These are phyloP conservation scores for Alternaria infectoria DNA, from an alignment of 2,329 filamentous ascomycete genomes.

Conservation along the genomic window DNA sequence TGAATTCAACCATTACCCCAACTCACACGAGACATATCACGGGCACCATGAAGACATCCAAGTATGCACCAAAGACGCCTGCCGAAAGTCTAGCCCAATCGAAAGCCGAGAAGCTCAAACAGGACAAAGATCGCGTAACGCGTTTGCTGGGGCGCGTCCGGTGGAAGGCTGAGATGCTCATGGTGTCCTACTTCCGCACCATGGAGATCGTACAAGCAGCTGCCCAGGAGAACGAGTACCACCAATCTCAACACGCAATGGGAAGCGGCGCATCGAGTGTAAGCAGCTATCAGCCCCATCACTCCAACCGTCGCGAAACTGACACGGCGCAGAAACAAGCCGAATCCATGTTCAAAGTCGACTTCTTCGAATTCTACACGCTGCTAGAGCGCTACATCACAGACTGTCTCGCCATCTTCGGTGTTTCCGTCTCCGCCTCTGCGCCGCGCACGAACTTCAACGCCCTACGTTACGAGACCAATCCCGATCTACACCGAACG, in stretches of 20 bases:
- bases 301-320: neutral
- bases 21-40: neutral
- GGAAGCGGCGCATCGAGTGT: constrained; percentile 28
- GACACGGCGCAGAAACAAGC: constrained; percentile 33
- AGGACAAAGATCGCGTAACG: constrained; percentile 37
- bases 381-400: constrained; percentile 74
- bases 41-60: constrained; percentile 31
- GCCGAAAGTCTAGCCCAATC: constrained; percentile 32
- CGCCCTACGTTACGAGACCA: constrained; percentile 41
- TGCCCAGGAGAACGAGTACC: constrained; percentile 18
- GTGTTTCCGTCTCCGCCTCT: constrained; percentile 56
- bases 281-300: neutral
- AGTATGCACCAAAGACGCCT: constrained; percentile 40
- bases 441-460: constrained; percentile 31
- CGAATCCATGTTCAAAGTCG: constrained; percentile 73
- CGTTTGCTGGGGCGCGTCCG: constrained; percentile 36
- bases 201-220: constrained; percentile 30
- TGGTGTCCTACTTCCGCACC: constrained; percentile 37
- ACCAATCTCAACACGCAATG: constrained; percentile 17
- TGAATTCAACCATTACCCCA: neutral
- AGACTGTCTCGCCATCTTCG: constrained; percentile 69
- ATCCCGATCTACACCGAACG: constrained; percentile 29
- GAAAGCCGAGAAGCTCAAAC: constrained; percentile 33
- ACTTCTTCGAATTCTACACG: constrained; percentile 79
- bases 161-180: constrained; percentile 47